Percentiles rank a stretch among this genome's conserved stretches.
Conservation (phyloP, 2,329 filamentous ascomycete genomes). For the Macrophomina phaseolina region DNA sequence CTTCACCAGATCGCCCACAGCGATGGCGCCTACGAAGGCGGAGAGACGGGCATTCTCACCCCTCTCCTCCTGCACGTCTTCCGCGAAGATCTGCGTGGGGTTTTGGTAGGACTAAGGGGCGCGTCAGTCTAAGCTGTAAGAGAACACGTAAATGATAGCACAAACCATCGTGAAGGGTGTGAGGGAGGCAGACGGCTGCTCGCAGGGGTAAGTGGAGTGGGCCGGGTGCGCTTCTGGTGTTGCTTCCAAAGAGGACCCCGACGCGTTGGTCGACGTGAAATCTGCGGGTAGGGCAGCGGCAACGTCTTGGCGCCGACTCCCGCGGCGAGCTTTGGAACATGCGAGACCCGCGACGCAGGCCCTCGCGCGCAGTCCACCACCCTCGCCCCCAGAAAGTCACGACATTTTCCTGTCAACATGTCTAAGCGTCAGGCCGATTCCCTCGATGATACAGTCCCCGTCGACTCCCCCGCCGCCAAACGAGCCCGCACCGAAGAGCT, state of each 20-base stretch:
- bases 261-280: constrained; percentile 28
- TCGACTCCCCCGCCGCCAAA: constrained; percentile 56
- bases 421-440: constrained; percentile 55
- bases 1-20: constrained; percentile 96
- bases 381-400: neutral
- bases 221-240: constrained; percentile 26
- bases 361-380: neutral
- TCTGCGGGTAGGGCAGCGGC: constrained; percentile 32
- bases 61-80: constrained; percentile 96
- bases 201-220: constrained; percentile 20
- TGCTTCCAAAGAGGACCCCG: constrained; percentile 20
- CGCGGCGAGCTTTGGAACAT: constrained; percentile 27
- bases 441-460: constrained; percentile 48
- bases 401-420: constrained; percentile 40
- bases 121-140: constrained; percentile 13
- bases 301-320: constrained; percentile 34
- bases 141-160: neutral
- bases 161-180: constrained; percentile 26
- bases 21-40: constrained; percentile 98
- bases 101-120: constrained; percentile 57
- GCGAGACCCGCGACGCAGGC: constrained; percentile 1
- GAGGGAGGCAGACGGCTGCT: constrained; percentile 17
- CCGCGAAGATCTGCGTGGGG: constrained; percentile 96
- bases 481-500: constrained; percentile 53
- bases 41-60: constrained; percentile 98